These are phyloP conservation scores for Leucaena leucocephala DNA, from an alignment of 306 rosid genomes.

Conservation along the genomic window DNA sequence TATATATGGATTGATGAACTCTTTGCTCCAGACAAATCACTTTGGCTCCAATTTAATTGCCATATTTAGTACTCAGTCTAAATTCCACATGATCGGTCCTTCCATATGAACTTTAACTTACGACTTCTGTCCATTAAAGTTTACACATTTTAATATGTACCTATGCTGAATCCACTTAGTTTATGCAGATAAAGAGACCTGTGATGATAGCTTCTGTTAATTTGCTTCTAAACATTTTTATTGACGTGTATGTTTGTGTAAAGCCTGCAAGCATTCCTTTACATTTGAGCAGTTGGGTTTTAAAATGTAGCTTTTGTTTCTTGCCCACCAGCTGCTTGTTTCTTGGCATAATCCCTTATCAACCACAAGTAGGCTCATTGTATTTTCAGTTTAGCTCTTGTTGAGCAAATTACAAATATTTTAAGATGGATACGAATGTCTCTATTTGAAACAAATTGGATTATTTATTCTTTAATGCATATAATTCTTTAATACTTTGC, in stretches of 20 bases:
- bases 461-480: not conserved
- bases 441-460: not conserved
- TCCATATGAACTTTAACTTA: constrained; percentile 8
- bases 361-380: not conserved
- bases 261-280: not conserved
- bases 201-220: not conserved
- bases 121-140: constrained; percentile 4
- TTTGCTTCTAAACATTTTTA: not conserved
- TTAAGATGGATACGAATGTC: not conserved
- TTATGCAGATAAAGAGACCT: not conserved
- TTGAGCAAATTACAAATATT: not conserved
- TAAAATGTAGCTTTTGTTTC: not conserved
- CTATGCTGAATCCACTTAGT: not conserved
- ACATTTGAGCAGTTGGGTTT: not conserved
- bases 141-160: constrained; percentile 11
- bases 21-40: not conserved
- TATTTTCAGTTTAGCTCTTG: not conserved
- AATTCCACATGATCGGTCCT: constrained; percentile 2
- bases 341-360: not conserved
- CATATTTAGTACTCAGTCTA: constrained; percentile 1
- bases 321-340: not conserved
- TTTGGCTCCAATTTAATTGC: constrained; percentile 5
- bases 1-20: not conserved
- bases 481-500: not conserved
- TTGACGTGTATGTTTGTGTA: not conserved